Percentiles rank a stretch among this genome's conserved stretches.
phyloP scores from a whole-genome alignment of 257 asterid species.

The Nicotiana otophora region DNA sequence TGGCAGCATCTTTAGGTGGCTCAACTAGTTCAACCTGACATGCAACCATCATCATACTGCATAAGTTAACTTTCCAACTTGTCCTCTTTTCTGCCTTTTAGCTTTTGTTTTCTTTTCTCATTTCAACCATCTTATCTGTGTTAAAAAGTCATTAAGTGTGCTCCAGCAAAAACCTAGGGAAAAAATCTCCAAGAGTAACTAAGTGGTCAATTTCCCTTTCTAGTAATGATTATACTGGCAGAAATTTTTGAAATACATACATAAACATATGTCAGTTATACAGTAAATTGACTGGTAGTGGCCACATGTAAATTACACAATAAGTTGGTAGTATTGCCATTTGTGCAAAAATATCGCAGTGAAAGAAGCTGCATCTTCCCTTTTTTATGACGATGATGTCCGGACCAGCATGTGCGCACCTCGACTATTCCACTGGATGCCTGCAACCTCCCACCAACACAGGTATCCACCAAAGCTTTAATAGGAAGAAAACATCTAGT shows the following conservation, averaged over 20 bases:
- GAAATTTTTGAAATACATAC: not conserved
- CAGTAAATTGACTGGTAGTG: not conserved
- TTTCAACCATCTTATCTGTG: not conserved
- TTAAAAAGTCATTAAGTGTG: not conserved
- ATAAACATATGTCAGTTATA: not conserved
- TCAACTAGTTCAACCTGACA: conserved; percentile 85
- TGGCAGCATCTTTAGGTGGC: conserved; percentile 67
- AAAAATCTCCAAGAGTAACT: not conserved
- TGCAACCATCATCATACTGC: not conserved
- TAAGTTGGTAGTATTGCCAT: not conserved
- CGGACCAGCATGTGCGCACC: too few relatives aligned
- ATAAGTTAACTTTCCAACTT: not conserved
- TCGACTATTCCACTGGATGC: too few relatives aligned
- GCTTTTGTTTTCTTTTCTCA: not conserved
- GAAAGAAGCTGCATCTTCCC: not conserved
- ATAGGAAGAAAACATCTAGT: too few relatives aligned
- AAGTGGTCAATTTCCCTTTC: not conserved
- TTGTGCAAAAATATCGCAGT: not conserved
- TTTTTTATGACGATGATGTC: too few relatives aligned
- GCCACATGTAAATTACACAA: not conserved
- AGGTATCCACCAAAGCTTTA: too few relatives aligned
- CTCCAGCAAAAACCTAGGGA: not conserved
- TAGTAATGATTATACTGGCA: not conserved
- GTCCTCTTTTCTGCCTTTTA: not conserved
- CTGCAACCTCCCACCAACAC: too few relatives aligned